Base-by-base conservation (phyloP, 768 basidiomycete genomes). In the Macrolepiota albuminosa region DNA sequence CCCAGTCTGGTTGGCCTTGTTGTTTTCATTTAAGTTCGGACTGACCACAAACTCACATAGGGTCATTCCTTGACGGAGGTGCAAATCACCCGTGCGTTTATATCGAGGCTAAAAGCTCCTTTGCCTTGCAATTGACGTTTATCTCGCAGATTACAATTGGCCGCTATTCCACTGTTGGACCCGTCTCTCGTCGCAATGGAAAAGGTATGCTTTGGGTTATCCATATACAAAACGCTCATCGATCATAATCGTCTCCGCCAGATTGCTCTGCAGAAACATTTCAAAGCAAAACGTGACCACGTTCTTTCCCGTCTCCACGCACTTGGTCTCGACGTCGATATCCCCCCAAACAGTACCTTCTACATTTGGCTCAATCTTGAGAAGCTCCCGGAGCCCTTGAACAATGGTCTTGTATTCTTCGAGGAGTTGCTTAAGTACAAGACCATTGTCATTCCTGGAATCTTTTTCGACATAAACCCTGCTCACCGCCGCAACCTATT, bases 301-400 rank as follows among this genome's bases (percentile, higher is more conserved):
- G 88, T 96, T 42, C 84, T 98, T 24, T 73, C 80, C 54, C 84
- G 95, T n/a, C 83, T 98, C 61, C 83, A 86, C 59, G 79, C 83
- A 42, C 81, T 98, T 58, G 88, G 85, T 47, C 79, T 97, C 26
- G 85, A 89, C 53, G 91, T 97, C 48, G 77, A 83, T 49, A 74
- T 91, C 57, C 88, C 89, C 45, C 93, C 92, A 6, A 77, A 76
- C 21, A 85, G 87, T 57, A 97, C 95, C 2, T 98, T 97, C 75
- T 97, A 98, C 73, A 85, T 97, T 70, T 97, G 95, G 94, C 82
- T 95, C 60, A 91, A 91, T 74, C 79, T 96, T 24, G 87, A 87
- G 70, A 79, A 78, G 57, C 81, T 97, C 50, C 89, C 92, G 9
- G 66, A 84, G 5, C 95, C 95, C 7, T 70, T 97, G 47, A 93